A percentile compares a stretch with the other conserved stretches of the same genome.
These are phyloP conservation scores for Coemansia sp. DNA, from an alignment of 192 early-diverging fungal species.

Conservation along the genomic window DNA sequence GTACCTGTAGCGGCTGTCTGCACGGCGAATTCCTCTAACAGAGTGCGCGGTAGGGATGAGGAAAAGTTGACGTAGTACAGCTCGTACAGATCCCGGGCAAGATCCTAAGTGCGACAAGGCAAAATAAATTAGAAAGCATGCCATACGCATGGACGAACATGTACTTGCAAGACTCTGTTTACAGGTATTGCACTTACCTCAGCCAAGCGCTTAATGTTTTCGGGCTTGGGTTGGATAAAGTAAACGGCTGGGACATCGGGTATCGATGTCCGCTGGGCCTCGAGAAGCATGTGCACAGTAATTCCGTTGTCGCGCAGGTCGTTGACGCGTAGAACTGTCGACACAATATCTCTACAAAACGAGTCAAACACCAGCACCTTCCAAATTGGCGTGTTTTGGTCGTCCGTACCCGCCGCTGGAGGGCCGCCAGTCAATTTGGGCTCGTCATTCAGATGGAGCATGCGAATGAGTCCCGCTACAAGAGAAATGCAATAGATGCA, in stretches of 20 bases:
- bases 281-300: constrained; percentile 95
- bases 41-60: constrained; percentile 75
- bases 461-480: constrained; percentile 74
- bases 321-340: constrained; percentile 93
- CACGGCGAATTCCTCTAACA: constrained; percentile 94
- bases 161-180: not conserved
- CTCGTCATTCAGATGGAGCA: constrained; percentile 85
- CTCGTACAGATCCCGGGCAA: constrained; percentile 88
- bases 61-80: constrained; percentile 96
- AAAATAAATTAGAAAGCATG: constrained; percentile 24
- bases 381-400: constrained; percentile 69
- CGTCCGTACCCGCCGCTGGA: constrained; percentile 17
- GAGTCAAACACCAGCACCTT: constrained; percentile 96
- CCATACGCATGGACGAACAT: not conserved
- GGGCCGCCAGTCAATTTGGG: constrained; percentile 35
- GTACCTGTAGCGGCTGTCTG: constrained; percentile 71
- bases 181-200: constrained; percentile 60
- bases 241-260: constrained; percentile 97
- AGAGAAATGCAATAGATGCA: not conserved
- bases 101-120: constrained; percentile 54
- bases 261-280: constrained; percentile 80
- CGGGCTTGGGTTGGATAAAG: constrained; percentile 86
- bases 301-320: constrained; percentile 94
- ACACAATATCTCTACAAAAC: constrained; percentile 92
- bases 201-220: constrained; percentile 77